A percentile compares a stretch with the other conserved stretches of the same genome.
These are phyloP conservation scores for Aspergillaceae sp. DNA, from an alignment of 2,329 filamentous ascomycete genomes.

Conservation along the genomic window DNA sequence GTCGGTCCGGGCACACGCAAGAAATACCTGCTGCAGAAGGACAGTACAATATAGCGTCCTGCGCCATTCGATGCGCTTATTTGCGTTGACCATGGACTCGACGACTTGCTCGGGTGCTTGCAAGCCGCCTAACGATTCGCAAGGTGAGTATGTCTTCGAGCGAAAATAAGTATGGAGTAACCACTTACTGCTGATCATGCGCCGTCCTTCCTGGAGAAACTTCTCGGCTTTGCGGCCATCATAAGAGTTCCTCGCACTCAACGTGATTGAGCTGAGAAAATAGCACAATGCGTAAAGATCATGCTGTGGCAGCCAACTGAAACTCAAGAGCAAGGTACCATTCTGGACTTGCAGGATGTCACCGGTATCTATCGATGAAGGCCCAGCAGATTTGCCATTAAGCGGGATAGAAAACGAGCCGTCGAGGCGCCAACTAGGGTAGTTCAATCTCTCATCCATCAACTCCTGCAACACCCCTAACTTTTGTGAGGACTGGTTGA, in stretches of 20 bases:
- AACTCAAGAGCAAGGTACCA: constrained; percentile 41
- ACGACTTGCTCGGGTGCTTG: constrained; percentile 34
- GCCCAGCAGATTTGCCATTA: constrained; percentile 31
- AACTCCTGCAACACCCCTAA: constrained; percentile 47
- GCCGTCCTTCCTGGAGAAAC: constrained; percentile 51
- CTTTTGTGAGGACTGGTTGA: constrained; percentile 46
- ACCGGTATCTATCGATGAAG: constrained; percentile 31
- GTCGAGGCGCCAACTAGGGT: constrained; percentile 38
- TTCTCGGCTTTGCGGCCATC: constrained; percentile 47
- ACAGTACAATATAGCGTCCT: constrained; percentile 59
- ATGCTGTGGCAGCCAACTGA: constrained; percentile 53
- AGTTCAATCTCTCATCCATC: constrained; percentile 43
- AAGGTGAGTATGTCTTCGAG: constrained; percentile 8
- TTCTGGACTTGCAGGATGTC: constrained; percentile 36
- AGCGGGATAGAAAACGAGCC: constrained; percentile 42
- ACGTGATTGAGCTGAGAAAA: constrained; percentile 48
- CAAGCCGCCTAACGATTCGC: constrained; percentile 23
- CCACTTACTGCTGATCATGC: constrained; percentile 38
- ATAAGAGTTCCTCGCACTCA: constrained; percentile 47
- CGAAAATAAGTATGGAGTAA: neutral
- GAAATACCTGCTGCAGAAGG: constrained; percentile 61
- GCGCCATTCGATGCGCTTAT: constrained; percentile 56
- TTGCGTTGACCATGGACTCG: constrained; percentile 50
- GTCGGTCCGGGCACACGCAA: constrained; percentile 61
- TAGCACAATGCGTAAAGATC: constrained; percentile 54